Base-by-base conservation (phyloP, 108 stramenopile genomes). In the Fistulifera pelliculosa region DNA sequence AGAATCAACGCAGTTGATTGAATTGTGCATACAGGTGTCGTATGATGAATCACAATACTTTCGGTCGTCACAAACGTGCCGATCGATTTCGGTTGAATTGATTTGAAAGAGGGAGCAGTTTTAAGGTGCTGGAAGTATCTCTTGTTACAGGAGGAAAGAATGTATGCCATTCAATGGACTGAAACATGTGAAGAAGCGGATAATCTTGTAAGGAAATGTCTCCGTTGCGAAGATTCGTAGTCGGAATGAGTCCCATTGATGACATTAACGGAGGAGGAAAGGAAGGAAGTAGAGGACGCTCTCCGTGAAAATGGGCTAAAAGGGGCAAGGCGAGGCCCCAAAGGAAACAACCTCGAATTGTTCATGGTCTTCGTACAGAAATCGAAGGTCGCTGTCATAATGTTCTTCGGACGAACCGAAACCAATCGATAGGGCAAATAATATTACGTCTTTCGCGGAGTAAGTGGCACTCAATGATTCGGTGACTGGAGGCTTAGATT, bases 11-110 rank as follows among this genome's bases (percentile, higher is more conserved):
- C 72, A 0, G 79, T 81, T 41, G 83, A 76, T 60, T 73, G 62
- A 26, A 80, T 57, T 14, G 74, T 76, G 26, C 80, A 83, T 31
- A 81, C 25, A 15, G 61, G 40, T 18, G 28, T 35, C 24, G 42
- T 21, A 18, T 50, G 17, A 10, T 54, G 39, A 41, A 47, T 58
- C 0, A 49, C 13, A 10, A 40, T 54, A 0, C 71, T 71, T 69
- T 79, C 65, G 7, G 79, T 70, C 11, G 79, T 81, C 0, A 89
- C 77, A 68, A 89, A 89, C 6, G 87, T 81, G 16, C 87, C 87
- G 21, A 85, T 69, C 1, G 66, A 75, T 18, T 80, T 79, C 10
- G 87, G 87, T 49, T 64, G 47, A 8, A 85, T 66, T 0, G 74
- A 53, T 27, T 5, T 16, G 14, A 78, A 44, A 21, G 35, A 31